Evolutionary conservation across 768 basidiomycete genomes (phyloP).

Genomic region (Rhodotorula sphaerocarpa): DNA sequence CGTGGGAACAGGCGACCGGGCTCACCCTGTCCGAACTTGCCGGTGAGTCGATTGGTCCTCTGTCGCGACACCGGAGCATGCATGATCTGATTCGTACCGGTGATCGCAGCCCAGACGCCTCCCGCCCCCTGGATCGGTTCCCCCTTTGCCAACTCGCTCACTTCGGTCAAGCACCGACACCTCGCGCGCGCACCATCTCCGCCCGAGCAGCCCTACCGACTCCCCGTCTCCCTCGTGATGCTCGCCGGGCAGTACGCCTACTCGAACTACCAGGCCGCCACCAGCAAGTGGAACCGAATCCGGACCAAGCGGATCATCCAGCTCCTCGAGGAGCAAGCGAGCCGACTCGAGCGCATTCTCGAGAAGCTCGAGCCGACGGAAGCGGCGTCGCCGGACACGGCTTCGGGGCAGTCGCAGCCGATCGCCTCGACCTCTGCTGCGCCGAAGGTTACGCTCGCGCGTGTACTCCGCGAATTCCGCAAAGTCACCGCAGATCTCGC

Average conservation of each 20-base stretch:
- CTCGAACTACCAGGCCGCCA: conserved; percentile 5
- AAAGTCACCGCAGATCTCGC: conserved; percentile 9
- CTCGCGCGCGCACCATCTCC: conserved; percentile 2
- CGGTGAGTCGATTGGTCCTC: not conserved
- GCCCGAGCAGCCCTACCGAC: conserved; percentile 7
- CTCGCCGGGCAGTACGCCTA: conserved; percentile 8
- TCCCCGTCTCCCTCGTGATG: conserved; percentile 20
- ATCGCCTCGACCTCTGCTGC: not conserved
- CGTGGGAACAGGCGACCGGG: conserved; percentile 10
- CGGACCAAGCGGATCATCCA: conserved; percentile 16
- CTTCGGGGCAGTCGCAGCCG: not conserved
- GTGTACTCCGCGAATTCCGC: conserved; percentile 17
- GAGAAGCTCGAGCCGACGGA: conserved; percentile 6
- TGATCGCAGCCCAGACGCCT: not conserved
- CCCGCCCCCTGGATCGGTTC: not conserved
- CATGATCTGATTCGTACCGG: not conserved
- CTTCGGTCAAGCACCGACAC: conserved; percentile 1
- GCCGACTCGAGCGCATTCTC: conserved; percentile 13
- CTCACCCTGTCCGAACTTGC: not conserved
- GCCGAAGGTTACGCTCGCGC: not conserved
- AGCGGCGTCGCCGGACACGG: not conserved
- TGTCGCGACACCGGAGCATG: too few relatives aligned
- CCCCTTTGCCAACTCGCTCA: not conserved
- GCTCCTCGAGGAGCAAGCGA: conserved; percentile 7
- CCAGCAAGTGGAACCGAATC: conserved; percentile 13